Percentiles rank a stretch among this genome's conserved stretches.
phyloP scores from a whole-genome alignment of 2,329 filamentous ascomycete genomes.

The Epichloe coenophiala region DNA sequence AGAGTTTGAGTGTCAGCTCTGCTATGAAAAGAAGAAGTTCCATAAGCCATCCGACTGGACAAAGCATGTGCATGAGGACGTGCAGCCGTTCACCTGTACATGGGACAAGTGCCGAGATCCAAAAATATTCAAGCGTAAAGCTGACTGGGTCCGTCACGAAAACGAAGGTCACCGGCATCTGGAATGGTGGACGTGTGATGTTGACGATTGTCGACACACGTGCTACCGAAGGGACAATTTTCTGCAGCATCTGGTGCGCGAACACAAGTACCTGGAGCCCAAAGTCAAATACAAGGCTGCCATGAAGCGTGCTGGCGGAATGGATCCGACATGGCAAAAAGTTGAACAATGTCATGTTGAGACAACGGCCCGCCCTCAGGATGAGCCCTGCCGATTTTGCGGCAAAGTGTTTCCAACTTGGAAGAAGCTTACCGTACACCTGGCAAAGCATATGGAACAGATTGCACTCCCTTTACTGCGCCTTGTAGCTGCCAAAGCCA shows the following conservation, averaged over 20 bases:
- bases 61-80: slow-evolving; percentile 88
- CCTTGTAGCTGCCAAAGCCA: slow-evolving; percentile 34
- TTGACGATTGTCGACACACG: slow-evolving; percentile 65
- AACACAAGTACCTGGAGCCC: slow-evolving; percentile 77
- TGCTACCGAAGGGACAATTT: slow-evolving; percentile 90
- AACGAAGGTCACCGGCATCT: slow-evolving; percentile 82
- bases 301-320: slow-evolving; percentile 42
- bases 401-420: slow-evolving; percentile 67
- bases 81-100: slow-evolving; percentile 87
- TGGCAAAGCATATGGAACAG: slow-evolving; percentile 90
- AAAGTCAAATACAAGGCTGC: slow-evolving; percentile 63
- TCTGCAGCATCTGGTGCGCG: slow-evolving; percentile 78
- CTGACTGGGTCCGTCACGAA: slow-evolving; percentile 90
- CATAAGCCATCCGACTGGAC: slow-evolving; percentile 93
- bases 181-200: slow-evolving; percentile 81
- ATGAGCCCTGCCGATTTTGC: slow-evolving; percentile 81
- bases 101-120: slow-evolving; percentile 71
- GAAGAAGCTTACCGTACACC: slow-evolving; percentile 89
- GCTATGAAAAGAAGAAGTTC: slow-evolving; percentile 74
- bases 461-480: slow-evolving; percentile 70
- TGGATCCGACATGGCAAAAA: slow-evolving; percentile 59
- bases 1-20: slow-evolving; percentile 80
- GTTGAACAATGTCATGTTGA: slow-evolving; percentile 67
- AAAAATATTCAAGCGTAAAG: slow-evolving; percentile 90
- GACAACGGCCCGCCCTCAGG: slow-evolving; percentile 48